phyloP scores from a whole-genome alignment of 106 monocot species.

The Dactylorhiza incarnata region DNA sequence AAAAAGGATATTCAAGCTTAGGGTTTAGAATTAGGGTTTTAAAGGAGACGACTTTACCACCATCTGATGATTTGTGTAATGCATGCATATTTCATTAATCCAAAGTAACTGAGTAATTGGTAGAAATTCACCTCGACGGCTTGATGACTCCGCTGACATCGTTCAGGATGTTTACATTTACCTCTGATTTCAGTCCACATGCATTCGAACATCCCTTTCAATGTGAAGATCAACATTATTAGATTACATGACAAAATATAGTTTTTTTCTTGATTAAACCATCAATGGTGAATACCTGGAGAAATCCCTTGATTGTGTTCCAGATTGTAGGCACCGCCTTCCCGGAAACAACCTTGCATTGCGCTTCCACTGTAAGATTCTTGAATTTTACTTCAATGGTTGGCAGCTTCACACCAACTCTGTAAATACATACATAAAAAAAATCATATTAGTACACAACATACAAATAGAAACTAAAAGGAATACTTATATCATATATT shows the following conservation, averaged over 20 bases:
- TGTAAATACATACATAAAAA: background rate
- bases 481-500: no score
- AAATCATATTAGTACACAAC: no score
- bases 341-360: slow-evolving; percentile 1
- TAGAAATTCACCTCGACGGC: slow-evolving; percentile 16
- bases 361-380: slow-evolving; percentile 13
- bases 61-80: no score
- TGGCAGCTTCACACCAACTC: slow-evolving; percentile 11
- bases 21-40: no score
- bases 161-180: slow-evolving; percentile 14
- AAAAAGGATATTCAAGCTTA: no score
- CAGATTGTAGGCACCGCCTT: slow-evolving; percentile 12
- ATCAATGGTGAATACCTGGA: background rate
- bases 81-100: no score
- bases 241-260: background rate
- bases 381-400: slow-evolving; percentile 17
- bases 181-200: slow-evolving; percentile 1
- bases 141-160: slow-evolving; percentile 22
- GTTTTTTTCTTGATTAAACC: background rate
- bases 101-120: no score
- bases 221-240: background rate
- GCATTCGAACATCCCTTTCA: slow-evolving; percentile 3
- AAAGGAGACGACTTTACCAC: no score
- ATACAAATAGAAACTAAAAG: no score
- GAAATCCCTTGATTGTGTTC: slow-evolving; percentile 2